Base-by-base conservation (phyloP, 2,329 filamentous ascomycete genomes). In the Exophiala aquamarina region DNA sequence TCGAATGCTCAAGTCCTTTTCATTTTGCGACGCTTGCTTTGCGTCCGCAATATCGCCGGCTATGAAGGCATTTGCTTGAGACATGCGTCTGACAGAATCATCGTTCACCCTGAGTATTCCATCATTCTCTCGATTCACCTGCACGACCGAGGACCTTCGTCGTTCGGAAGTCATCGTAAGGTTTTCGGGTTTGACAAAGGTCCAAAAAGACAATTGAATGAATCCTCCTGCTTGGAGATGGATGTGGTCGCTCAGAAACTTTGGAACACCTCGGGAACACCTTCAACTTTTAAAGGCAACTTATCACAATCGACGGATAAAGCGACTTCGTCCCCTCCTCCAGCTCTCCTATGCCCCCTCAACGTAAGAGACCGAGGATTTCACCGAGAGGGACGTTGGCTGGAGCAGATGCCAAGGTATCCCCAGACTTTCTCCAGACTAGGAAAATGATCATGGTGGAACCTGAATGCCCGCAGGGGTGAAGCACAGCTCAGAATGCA, bases 1-100 rank as follows among this genome's bases (percentile, higher is more conserved):
- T 63, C 79, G 61, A 15, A 77, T 29, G 17, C 41, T 37, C 41
- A 53, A 19, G 10, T 26, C 21, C 14, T 50, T 36, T 39, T 53
- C 50, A 9, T 34, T 37, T n/a, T 36, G 31, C 15, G 41, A 36
- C 10, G 46, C 46, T 5, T 41, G 37, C 28, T 46, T 47, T 4
- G 51, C 51, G 10, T 53, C 41, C 3, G 20, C 29, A 7, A 45
- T 17, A 13, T 46, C 41, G 13, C 41, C n/a, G n/a, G 15, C 37
- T 14, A 40, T 32, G 23, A 38, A 19, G 14, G 5, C 26, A 32
- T 46, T 35, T 6, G 31, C 28, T 10, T 23, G 15, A 11, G 31
- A 39, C 17, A 53, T 15, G 13, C 39, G 28, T 4, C 50, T 46
- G 10, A 53, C 29, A n/a, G 41, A 33, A 21, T 44, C 41, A 17